Evolutionary conservation across 768 basidiomycete genomes (phyloP), one percentile per base, ranked within the genome.

Genomic region (Neoboletus magnificus): DNA sequence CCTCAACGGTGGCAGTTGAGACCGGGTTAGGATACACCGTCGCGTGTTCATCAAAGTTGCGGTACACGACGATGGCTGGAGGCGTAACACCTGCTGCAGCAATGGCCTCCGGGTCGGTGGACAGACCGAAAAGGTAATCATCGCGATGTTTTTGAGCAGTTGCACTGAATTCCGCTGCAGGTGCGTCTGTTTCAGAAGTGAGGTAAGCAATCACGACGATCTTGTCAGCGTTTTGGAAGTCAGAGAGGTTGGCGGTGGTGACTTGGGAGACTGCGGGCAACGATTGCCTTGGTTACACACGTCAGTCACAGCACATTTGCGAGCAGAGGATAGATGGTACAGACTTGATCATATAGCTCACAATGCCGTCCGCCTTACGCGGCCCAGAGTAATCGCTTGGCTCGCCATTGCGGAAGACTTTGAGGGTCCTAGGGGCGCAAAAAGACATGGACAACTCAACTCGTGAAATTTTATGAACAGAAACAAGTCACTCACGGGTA

Each of bases 291-390:
- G 20, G 39, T 33, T 4, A 56, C 50, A 43, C 46, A 37, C 47
- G 44, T 65, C 56, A 62, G 54, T 44, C 25, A 58, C 49, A 15
- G 6, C 25, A 15, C 25, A 12, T 6, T 22, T 3, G 5, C 25
- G 5, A 29, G 42, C 5, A 40, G 30, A 47, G 25, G 1, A 20
- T 0, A 39, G 7, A 39, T 3, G 12, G 41, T 25, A 74, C 86
- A 64, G 59, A 95, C 95, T 98, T 98, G 78, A 82, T 70, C 96
- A 98, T 98, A 78, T 97, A 97, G 73, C 85, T 85, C 69, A 96
- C 77, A 66, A 99, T 99, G 18, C 97, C 95, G 60, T 98, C 97
- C 11, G 93, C 89, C 73, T 97, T 92, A 49, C 97, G 81, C 16
- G 93, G 89, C 43, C 97, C 97, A 52, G 65, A 71, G 73, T 98